Percentiles rank a stretch among this genome's conserved stretches.
Evolutionary conservation across 768 basidiomycete species (phyloP).

Genomic region (Nidularia pulvinata): DNA sequence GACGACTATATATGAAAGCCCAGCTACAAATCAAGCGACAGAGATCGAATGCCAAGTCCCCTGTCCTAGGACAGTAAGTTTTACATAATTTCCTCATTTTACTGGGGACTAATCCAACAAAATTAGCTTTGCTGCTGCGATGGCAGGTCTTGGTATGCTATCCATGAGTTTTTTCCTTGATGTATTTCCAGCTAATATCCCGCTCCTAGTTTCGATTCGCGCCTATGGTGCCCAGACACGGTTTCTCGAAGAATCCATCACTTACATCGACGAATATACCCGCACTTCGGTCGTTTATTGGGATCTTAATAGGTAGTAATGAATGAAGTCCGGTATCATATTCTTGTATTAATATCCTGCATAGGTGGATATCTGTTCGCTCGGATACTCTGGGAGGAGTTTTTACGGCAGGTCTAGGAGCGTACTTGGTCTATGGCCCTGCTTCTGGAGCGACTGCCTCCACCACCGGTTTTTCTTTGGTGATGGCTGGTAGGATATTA

Average conservation of each 20-base stretch:
- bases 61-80: constrained; percentile 38
- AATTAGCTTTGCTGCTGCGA: constrained; percentile 21
- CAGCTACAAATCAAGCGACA: constrained; percentile 38
- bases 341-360: background rate
- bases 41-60: constrained; percentile 15
- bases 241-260: constrained; percentile 45
- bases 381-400: constrained; percentile 43
- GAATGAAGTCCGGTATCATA: background rate
- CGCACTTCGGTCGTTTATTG: constrained; percentile 47
- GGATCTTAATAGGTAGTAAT: constrained; percentile 38
- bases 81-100: background rate
- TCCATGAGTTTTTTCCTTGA: no score
- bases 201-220: constrained; percentile 47
- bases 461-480: constrained; percentile 54
- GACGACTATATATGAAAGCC: constrained; percentile 31
- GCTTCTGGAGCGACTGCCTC: constrained; percentile 22
- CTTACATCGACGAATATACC: constrained; percentile 53
- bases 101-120: background rate
- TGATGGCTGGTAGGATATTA: constrained; percentile 38
- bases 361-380: constrained; percentile 40
- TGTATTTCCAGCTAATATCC: no score
- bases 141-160: constrained; percentile 42
- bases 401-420: background rate
- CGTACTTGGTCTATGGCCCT: constrained; percentile 18
- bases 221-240: constrained; percentile 62